Evolutionary conservation across 345 rosid genomes (phyloP), one percentile per base, ranked within the genome.

Genomic region (Hypericum perforatum): DNA sequence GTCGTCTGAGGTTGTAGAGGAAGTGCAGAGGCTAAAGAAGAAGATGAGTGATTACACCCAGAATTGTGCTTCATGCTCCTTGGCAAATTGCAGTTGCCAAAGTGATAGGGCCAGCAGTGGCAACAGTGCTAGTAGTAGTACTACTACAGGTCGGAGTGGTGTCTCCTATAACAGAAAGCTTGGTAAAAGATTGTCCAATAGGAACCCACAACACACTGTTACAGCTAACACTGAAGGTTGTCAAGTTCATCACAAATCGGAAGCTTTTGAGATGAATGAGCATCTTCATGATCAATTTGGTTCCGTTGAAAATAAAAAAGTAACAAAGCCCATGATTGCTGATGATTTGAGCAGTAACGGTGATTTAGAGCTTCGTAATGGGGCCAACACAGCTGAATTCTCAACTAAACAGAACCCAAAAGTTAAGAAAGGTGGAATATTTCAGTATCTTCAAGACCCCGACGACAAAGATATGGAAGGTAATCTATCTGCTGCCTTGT

Each of bases 51-150:
- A 56, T 60, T 63, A 57, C 61, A 64, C 71, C 64, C 70, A 74
- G 71, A 87, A 80, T 51, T 91, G 98, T 68, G 72, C 69, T 41
- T 75, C 85, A 9, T 91, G 98, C 70, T 91, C 90, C 49, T 72
- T 91, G 68, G 84, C 83, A 43, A 87, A 91, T 46, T 91, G 98
- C 73, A 82, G 98, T 73, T 87, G 98, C 70, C 84, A 72, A 69
- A 78, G 83, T 71, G 98, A 85, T 64, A 76, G 96, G 69, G 96
- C 77, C 37, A 91, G 92, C 80, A 91, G 98, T 56, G 95, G 96
- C 52, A 85, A 70, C 70, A 87, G 88, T 37, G 98, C 96, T 41
- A 91, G 96, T 65, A 80, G 97, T 61, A 89, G 95, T 61, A 66
- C 70, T 61, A 66, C 70, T 69, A 76, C 74, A 62, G 76, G 70